Base-by-base conservation (phyloP, 305 asterid genomes). In the Fraxinus baroniana region DNA sequence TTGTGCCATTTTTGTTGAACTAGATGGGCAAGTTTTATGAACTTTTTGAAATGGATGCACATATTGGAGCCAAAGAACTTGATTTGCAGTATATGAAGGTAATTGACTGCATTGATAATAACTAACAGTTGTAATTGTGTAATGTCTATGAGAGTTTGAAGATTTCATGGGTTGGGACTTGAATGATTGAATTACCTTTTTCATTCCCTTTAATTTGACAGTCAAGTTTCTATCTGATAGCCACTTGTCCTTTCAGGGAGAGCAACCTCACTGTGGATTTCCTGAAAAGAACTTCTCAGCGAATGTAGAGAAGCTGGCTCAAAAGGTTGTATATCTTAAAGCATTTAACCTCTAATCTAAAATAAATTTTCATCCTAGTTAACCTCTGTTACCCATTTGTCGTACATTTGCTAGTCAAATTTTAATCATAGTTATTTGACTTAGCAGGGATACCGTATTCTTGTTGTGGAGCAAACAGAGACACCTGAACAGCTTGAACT, bases 1-100 rank as follows among this genome's bases (percentile, higher is more conserved):
- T 36, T 76, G n/a, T 78, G 80, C 5, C 73, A 78, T 83, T 78
- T 84, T 55, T 87, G 32, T 75, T 87, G 83, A 81, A 85, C 79
- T 92, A 96, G 99, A 94, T 96, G 99, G 99, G 99, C 72, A 96
- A 96, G 89, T 96, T 96, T 85, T 96, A 94, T 84, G 99, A 96
- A 85, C 97, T 96, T 84, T 96, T 85, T 74, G 99, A 96, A 87
- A 94, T 96, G 99, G 99, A 96, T 87, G 99, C 99, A 78, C 98
- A 96, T 85, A 86, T 94, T 78, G 99, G 99, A 86, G 96, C 97
- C 82, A 95, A 91, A 90, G 98, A 96, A 87, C 98, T 96, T 78
- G 97, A 94, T 82, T 89, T 96, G 92, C 98, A 94, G 88, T 96
- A 96, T 86, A 96, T 96, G 99, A 96, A 96, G 98, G 98, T 96